These are phyloP conservation scores for Polyplosphaeria fusca DNA, from an alignment of 495 filamentous ascomycete species.

Conservation along the genomic window DNA sequence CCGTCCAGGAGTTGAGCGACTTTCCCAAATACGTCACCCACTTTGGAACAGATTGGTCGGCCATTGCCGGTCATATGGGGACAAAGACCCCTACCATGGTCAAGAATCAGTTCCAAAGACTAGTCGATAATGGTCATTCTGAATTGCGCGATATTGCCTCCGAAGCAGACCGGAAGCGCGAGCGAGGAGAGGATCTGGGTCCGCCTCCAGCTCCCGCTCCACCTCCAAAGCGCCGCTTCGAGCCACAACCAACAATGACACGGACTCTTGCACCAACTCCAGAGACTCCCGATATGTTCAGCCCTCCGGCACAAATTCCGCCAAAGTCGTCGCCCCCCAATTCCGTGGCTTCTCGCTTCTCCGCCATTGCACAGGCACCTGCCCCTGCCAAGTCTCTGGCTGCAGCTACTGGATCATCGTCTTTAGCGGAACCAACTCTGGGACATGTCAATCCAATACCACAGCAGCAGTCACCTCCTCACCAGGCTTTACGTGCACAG, in stretches of 20 bases:
- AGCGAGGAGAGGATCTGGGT: conserved; percentile 65
- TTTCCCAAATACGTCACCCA: conserved; percentile 73
- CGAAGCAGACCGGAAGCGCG: conserved; percentile 67
- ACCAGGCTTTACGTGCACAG: conserved; percentile 3
- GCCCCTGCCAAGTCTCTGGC: conserved; percentile 27
- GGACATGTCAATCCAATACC: conserved; percentile 2
- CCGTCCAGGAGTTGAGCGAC: conserved; percentile 81
- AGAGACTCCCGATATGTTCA: conserved; percentile 54
- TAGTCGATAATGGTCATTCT: conserved; percentile 62
- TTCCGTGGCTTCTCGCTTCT: conserved; percentile 10
- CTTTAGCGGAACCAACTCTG: conserved; percentile 24
- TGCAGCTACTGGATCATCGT: conserved; percentile 15
- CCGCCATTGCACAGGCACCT: conserved; percentile 31
- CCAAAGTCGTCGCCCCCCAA: conserved; percentile 35
- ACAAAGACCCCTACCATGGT: conserved; percentile 96
- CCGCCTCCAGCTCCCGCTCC: conserved; percentile 62
- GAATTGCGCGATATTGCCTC: conserved; percentile 61
- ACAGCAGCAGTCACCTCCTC: conserved; percentile 17
- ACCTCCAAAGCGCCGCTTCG: conserved; percentile 58
- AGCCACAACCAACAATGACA: conserved; percentile 55
- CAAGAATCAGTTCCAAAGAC: conserved; percentile 84
- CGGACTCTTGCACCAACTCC: conserved; percentile 60
- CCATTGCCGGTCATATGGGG: conserved; percentile 81
- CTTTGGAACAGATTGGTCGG: conserved; percentile 84
- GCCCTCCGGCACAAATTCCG: conserved; percentile 34